These are phyloP conservation scores for Fomes fomentarius DNA, from an alignment of 1,284 basidiomycete genomes.

Conservation along the genomic window DNA sequence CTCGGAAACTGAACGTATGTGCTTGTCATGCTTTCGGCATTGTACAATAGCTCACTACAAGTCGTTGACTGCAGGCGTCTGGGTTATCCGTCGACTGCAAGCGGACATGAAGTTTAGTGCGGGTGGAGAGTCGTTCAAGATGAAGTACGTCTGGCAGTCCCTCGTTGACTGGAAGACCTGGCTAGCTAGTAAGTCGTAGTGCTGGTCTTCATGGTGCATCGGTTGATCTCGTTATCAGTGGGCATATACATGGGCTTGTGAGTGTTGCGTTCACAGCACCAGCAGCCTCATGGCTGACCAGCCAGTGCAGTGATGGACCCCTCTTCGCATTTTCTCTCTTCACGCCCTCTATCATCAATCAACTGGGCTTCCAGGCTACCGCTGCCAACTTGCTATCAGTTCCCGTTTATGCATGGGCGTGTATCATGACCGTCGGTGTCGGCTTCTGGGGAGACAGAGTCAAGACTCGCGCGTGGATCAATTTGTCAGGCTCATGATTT, in stretches of 20 bases:
- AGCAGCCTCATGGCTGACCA: not conserved
- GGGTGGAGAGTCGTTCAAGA: slow-evolving; percentile 51
- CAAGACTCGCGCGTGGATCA: slow-evolving; percentile 49
- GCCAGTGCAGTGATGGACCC: slow-evolving; percentile 44
- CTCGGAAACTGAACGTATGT: slow-evolving; percentile 48
- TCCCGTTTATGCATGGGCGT: slow-evolving; percentile 53
- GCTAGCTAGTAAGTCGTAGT: slow-evolving; percentile 40
- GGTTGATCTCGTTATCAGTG: slow-evolving; percentile 32
- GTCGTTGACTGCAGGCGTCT: slow-evolving; percentile 39
- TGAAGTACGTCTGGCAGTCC: slow-evolving; percentile 49
- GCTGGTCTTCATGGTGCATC: not conserved
- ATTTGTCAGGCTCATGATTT: slow-evolving; percentile 40
- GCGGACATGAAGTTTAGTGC: slow-evolving; percentile 51
- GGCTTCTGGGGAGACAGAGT: slow-evolving; percentile 52
- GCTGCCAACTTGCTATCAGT: slow-evolving; percentile 57
- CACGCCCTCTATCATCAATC: slow-evolving; percentile 54
- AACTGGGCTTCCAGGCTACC: slow-evolving; percentile 54
- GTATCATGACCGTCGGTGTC: slow-evolving; percentile 50
- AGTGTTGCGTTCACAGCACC: slow-evolving; percentile 5
- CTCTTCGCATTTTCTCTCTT: slow-evolving; percentile 60
- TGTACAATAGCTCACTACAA: not conserved
- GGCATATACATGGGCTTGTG: slow-evolving; percentile 53
- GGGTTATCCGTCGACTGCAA: slow-evolving; percentile 50
- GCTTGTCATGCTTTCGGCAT: not conserved
- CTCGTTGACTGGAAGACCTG: slow-evolving; percentile 58